phyloP scores from a whole-genome alignment of 192 early-diverging fungal species.

The Phlyctochytrium arcticum region DNA sequence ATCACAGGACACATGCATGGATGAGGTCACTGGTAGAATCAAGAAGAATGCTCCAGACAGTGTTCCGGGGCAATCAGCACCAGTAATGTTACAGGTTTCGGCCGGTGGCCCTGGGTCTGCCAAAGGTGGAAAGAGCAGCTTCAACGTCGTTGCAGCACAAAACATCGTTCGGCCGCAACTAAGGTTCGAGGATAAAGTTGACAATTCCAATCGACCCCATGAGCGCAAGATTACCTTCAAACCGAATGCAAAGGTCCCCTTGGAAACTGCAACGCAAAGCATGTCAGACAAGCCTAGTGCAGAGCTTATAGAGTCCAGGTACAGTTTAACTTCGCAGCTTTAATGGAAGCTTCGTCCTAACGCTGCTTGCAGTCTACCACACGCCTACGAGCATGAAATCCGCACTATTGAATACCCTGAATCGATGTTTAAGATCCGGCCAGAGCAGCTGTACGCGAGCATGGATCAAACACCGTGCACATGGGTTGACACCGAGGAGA shows the following conservation, averaged over 20 bases:
- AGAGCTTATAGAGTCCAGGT: too few species aligned
- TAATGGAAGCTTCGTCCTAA: neutral
- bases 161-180: constrained; percentile 81
- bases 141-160: constrained; percentile 23
- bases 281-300: too few species aligned
- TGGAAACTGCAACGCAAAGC: constrained; percentile 56
- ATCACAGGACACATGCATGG: constrained; percentile 69
- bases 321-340: too few species aligned
- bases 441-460: constrained; percentile 46
- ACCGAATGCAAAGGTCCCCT: constrained; percentile 72
- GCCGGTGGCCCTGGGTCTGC: too few species aligned
- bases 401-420: constrained; percentile 68
- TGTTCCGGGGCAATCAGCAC: neutral
- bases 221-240: constrained; percentile 77
- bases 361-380: constrained; percentile 62
- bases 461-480: constrained; percentile 70
- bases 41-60: neutral
- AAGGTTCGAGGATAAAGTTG: constrained; percentile 77
- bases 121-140: neutral
- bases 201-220: constrained; percentile 83
- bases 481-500: constrained; percentile 79
- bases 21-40: constrained; percentile 55
- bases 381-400: constrained; percentile 94
- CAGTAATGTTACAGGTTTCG: constrained; percentile 11
- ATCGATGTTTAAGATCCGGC: constrained; percentile 56